Conservation (phyloP, 192 early-diverging fungal genomes). For the Coemansia sp. region DNA sequence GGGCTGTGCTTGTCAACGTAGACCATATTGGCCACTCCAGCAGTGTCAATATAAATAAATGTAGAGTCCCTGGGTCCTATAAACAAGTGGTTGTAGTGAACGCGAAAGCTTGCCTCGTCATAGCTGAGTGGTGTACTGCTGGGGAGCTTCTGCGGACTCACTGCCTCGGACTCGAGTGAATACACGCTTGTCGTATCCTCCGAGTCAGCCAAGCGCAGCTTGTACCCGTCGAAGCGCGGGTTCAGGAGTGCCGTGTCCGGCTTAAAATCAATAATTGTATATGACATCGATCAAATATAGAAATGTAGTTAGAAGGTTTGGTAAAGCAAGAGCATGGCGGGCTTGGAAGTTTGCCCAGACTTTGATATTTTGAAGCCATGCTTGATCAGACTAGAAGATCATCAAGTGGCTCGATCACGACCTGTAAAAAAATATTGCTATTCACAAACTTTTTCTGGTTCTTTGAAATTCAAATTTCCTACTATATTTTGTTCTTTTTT, state of each 20-base stretch:
- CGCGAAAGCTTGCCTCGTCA: constrained; percentile 63
- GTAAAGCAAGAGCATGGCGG: not conserved
- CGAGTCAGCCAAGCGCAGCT: constrained; percentile 61
- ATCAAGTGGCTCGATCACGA: not conserved
- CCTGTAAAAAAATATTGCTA: constrained; percentile 1
- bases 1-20: not conserved
- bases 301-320: not conserved
- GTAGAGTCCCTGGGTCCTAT: constrained; percentile 46
- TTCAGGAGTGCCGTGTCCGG: constrained; percentile 59
- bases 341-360: not conserved
- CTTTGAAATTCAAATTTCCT: not conserved
- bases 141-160: constrained; percentile 46
- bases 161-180: constrained; percentile 9
- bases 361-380: not conserved
- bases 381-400: not conserved
- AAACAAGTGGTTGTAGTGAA: constrained; percentile 69
- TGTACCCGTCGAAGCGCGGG: constrained; percentile 74
- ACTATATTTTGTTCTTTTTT: not conserved
- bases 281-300: constrained; percentile 15
- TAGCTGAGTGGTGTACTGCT: constrained; percentile 61
- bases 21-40: constrained; percentile 21
- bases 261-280: constrained; percentile 34
- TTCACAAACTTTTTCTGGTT: not conserved
- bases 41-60: constrained; percentile 33
- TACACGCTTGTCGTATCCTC: constrained; percentile 4